These are phyloP conservation scores for Ambrosiella beaveri DNA, from an alignment of 2,329 filamentous ascomycete genomes.

Conservation along the genomic window DNA sequence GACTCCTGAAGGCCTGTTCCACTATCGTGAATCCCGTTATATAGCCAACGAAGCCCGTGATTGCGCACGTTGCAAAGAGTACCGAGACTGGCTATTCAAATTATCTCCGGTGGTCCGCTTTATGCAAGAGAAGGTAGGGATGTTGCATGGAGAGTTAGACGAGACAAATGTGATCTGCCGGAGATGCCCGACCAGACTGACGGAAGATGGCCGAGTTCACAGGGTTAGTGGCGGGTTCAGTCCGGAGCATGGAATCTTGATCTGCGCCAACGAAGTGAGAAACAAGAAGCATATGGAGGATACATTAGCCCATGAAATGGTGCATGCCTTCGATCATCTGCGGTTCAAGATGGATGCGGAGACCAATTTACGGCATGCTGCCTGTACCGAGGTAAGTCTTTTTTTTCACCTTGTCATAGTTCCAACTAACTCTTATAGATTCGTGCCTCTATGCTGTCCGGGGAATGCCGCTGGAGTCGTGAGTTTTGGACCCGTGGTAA, in stretches of 20 bases:
- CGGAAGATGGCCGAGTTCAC: conserved; percentile 42
- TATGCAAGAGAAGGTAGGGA: conserved; percentile 62
- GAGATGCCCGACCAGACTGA: conserved; percentile 48
- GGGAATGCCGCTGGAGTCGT: conserved; percentile 78
- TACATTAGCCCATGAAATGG: conserved; percentile 91
- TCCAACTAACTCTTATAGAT: conserved; percentile 39
- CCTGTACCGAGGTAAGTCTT: conserved; percentile 66
- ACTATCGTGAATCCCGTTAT: conserved; percentile 67
- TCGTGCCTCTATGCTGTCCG: conserved; percentile 76
- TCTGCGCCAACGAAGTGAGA: conserved; percentile 83
- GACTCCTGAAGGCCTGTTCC: conserved; percentile 47
- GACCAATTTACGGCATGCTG: conserved; percentile 68
- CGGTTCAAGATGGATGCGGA: conserved; percentile 78
- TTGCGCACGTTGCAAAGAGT: conserved; percentile 63
- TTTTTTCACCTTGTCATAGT: background rate
- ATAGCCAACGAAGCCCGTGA: conserved; percentile 57
- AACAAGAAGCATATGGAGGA: conserved; percentile 75
- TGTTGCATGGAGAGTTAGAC: conserved; percentile 62
- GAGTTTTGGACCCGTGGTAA: conserved; percentile 76
- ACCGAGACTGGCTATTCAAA: conserved; percentile 67
- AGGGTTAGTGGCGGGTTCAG: conserved; percentile 66
- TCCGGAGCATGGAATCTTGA: conserved; percentile 67
- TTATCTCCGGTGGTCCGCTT: conserved; percentile 80
- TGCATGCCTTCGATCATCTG: conserved; percentile 88
- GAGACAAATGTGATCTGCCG: conserved; percentile 63